Evolutionary conservation across 345 rosid genomes (phyloP).

Genomic region (Linum usitatissimum): DNA sequence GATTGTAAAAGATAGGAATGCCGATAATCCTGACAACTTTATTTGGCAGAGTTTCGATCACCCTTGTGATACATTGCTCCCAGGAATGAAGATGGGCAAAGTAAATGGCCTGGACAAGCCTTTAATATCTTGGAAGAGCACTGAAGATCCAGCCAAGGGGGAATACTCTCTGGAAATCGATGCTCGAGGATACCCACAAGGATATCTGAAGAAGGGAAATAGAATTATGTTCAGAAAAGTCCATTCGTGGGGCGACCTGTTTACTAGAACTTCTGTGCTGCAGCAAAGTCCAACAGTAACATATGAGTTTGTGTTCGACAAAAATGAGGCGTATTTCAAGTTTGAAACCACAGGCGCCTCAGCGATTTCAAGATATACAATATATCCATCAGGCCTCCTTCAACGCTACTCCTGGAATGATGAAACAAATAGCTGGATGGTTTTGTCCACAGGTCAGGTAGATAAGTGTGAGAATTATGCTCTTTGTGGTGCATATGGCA

Average conservation of each 20-base stretch:
- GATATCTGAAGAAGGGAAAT: neutral
- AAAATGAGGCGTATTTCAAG: neutral
- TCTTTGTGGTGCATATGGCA: conserved; percentile 1
- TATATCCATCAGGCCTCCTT: neutral
- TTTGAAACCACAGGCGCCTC: neutral
- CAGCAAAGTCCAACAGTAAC: neutral
- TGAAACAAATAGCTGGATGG: neutral
- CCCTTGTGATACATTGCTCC: conserved; percentile 1
- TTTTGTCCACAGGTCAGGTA: neutral
- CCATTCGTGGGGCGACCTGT: neutral
- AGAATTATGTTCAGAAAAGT: neutral
- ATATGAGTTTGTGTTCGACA: neutral
- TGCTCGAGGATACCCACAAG: neutral
- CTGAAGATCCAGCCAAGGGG: neutral
- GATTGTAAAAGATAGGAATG: neutral
- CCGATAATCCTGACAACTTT: neutral
- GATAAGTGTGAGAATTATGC: neutral
- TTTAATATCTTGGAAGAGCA: neutral
- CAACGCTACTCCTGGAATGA: neutral
- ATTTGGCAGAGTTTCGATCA: neutral
- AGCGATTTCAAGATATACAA: neutral
- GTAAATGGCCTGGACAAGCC: neutral
- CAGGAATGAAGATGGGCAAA: neutral
- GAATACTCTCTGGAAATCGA: neutral
- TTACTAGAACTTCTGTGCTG: neutral